Percentiles rank a stretch among this genome's conserved stretches.
These are phyloP conservation scores for Lachancea sp. DNA, from an alignment of 805 yeast species.

Conservation along the genomic window DNA sequence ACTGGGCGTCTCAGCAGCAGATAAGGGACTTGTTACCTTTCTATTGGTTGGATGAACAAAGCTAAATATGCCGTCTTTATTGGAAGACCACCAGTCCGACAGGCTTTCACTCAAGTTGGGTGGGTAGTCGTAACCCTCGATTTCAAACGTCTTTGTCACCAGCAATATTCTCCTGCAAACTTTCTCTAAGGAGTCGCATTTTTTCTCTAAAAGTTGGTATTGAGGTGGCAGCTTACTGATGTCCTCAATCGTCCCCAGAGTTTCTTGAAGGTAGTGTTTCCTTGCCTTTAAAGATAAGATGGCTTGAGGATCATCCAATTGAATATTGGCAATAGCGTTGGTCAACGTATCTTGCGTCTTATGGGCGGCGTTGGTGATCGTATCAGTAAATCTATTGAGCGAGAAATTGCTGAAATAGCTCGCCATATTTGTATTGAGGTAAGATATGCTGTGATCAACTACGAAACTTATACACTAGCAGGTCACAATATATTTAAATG, in stretches of 20 bases:
- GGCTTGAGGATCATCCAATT: slow-evolving; percentile 28
- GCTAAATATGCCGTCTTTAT: slow-evolving; percentile 21
- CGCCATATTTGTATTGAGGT: slow-evolving; percentile 1
- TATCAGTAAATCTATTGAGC: slow-evolving; percentile 27
- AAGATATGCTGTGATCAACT: too few relatives aligned
- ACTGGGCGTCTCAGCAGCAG: not conserved
- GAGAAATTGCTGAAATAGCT: slow-evolving; percentile 17
- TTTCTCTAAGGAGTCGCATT: slow-evolving; percentile 56
- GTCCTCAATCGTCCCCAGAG: slow-evolving; percentile 57
- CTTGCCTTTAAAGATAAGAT: slow-evolving; percentile 26
- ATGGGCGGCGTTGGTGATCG: slow-evolving; percentile 29
- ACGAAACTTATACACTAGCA: too few relatives aligned
- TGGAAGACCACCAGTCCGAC: slow-evolving; percentile 43
- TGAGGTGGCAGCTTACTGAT: slow-evolving; percentile 71
- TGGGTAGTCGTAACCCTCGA: slow-evolving; percentile 77
- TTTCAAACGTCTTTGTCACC: slow-evolving; percentile 58
- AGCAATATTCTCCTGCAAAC: slow-evolving; percentile 48
- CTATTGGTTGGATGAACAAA: slow-evolving; percentile 10
- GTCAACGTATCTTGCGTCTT: slow-evolving; percentile 28
- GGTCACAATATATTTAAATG: too few relatives aligned
- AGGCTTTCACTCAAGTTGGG: slow-evolving; percentile 67
- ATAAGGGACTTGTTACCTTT: slow-evolving; percentile 9
- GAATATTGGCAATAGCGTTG: slow-evolving; percentile 24
- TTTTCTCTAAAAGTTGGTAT: slow-evolving; percentile 59
- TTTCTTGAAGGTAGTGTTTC: slow-evolving; percentile 43